Evolutionary conservation across 352 stramenopile genomes (phyloP).

Genomic region (Phytopythium chamaehyphon): DNA sequence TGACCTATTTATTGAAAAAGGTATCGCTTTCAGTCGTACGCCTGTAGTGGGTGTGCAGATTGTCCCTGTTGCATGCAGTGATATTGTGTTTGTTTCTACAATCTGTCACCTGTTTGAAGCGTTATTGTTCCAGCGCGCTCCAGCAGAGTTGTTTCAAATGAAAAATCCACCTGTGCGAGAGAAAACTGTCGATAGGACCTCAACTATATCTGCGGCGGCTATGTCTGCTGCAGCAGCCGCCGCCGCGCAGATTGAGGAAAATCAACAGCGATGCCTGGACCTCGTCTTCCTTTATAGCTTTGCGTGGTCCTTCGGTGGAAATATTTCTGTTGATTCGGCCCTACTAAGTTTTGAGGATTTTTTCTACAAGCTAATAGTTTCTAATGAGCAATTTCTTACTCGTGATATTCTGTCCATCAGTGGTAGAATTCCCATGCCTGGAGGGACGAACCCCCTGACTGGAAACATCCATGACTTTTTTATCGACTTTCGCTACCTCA

Average conservation of each 20-base stretch:
- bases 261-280: constrained; percentile 55
- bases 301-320: constrained; percentile 68
- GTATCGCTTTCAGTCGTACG: constrained; percentile 41
- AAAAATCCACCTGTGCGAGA: constrained; percentile 5
- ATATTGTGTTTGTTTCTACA: constrained; percentile 43
- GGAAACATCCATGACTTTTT: constrained; percentile 67
- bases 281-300: constrained; percentile 70
- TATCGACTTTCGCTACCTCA: constrained; percentile 59
- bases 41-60: constrained; percentile 5
- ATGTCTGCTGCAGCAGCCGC: constrained; percentile 13
- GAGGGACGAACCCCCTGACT: constrained; percentile 35
- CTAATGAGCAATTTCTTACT: constrained; percentile 46
- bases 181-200: neutral
- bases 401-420: constrained; percentile 45
- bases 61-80: constrained; percentile 43
- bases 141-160: constrained; percentile 30
- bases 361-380: constrained; percentile 30
- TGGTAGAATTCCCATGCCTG: constrained; percentile 42
- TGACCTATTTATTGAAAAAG: constrained; percentile 55
- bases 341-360: constrained; percentile 51
- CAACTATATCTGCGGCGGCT: constrained; percentile 4
- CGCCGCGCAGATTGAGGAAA: constrained; percentile 28
- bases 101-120: constrained; percentile 62
- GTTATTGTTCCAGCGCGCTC: constrained; percentile 33
- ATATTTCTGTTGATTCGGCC: constrained; percentile 35